A percentile compares a stretch with the other conserved stretches of the same genome.
Evolutionary conservation across 495 filamentous ascomycete genomes (phyloP).

Genomic region (Penicillium salamii): DNA sequence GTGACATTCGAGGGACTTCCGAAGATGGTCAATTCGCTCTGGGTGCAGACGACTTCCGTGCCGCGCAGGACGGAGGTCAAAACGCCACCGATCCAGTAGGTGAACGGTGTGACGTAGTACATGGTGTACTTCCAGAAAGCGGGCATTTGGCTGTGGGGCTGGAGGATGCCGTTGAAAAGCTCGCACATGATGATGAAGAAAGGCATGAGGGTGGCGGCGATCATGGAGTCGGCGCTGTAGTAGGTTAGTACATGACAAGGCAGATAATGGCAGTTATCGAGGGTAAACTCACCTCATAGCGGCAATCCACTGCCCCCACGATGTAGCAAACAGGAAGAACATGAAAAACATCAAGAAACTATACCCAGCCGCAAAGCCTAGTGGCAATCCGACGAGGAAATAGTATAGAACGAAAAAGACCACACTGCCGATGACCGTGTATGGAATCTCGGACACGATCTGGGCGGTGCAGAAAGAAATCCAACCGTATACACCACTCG

Average conservation of each 20-base stretch:
- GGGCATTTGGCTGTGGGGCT: slow-evolving; percentile 74
- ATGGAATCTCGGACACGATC: slow-evolving; percentile 73
- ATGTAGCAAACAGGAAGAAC: slow-evolving; percentile 74
- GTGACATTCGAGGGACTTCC: slow-evolving; percentile 56
- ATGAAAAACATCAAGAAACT: slow-evolving; percentile 80
- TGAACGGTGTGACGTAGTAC: slow-evolving; percentile 82
- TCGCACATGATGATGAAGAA: slow-evolving; percentile 56
- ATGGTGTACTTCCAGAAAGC: slow-evolving; percentile 75
- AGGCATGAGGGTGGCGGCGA: slow-evolving; percentile 71
- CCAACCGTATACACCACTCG: slow-evolving; percentile 71
- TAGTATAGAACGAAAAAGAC: slow-evolving; percentile 72
- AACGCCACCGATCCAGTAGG: slow-evolving; percentile 76
- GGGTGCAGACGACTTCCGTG: slow-evolving; percentile 55
- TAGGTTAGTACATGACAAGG: slow-evolving; percentile 12
- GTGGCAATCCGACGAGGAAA: slow-evolving; percentile 64
- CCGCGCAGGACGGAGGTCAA: slow-evolving; percentile 68
- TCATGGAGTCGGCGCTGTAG: slow-evolving; percentile 62
- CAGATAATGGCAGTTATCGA: no score
- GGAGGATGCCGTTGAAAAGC: slow-evolving; percentile 79
- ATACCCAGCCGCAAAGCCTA: slow-evolving; percentile 64
- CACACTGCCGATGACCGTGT: slow-evolving; percentile 66
- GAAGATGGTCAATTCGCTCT: slow-evolving; percentile 61
- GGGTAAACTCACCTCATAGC: slow-evolving; percentile 51
- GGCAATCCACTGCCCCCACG: slow-evolving; percentile 66
- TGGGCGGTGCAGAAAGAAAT: slow-evolving; percentile 69